phyloP scores from a whole-genome alignment of 768 basidiomycete species.

The Cystobasidium onofrii region DNA sequence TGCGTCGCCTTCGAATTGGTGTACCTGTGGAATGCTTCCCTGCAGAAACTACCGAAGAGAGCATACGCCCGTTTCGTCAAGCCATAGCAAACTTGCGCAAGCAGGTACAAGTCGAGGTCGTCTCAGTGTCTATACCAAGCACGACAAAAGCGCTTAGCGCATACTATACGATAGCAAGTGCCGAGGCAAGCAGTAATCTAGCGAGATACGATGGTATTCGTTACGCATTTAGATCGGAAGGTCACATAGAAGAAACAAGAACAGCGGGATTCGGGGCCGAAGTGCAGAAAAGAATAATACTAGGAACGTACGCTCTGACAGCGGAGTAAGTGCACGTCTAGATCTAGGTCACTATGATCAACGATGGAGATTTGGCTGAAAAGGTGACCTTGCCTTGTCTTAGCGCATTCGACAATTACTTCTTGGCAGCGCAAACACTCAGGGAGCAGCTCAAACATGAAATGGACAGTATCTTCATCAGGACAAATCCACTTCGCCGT shows the following conservation, averaged over 20 bases:
- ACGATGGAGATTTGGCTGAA: background rate
- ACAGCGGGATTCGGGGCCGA: constrained; percentile 69
- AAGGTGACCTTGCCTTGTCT: background rate
- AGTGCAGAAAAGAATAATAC: constrained; percentile 72
- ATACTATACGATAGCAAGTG: constrained; percentile 91
- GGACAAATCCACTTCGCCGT: constrained; percentile 51
- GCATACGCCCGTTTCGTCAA: constrained; percentile 51
- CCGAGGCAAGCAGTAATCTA: constrained; percentile 86
- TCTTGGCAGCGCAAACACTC: constrained; percentile 79
- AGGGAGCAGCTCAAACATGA: constrained; percentile 64
- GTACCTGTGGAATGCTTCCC: constrained; percentile 67
- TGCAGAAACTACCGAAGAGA: constrained; percentile 53
- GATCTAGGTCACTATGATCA: background rate
- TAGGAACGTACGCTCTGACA: constrained; percentile 83
- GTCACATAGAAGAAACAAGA: constrained; percentile 60
- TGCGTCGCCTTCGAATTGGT: background rate
- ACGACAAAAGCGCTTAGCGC: constrained; percentile 71
- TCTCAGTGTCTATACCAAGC: constrained; percentile 65
- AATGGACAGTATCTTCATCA: constrained; percentile 61
- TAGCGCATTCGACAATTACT: constrained; percentile 97
- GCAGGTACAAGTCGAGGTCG: constrained; percentile 57
- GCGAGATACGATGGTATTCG: constrained; percentile 80
- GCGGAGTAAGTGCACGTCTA: constrained; percentile 74
- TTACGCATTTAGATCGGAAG: constrained; percentile 53
- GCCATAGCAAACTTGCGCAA: constrained; percentile 50